phyloP scores from a whole-genome alignment of 768 basidiomycete species.

The Mycena rebaudengoi region DNA sequence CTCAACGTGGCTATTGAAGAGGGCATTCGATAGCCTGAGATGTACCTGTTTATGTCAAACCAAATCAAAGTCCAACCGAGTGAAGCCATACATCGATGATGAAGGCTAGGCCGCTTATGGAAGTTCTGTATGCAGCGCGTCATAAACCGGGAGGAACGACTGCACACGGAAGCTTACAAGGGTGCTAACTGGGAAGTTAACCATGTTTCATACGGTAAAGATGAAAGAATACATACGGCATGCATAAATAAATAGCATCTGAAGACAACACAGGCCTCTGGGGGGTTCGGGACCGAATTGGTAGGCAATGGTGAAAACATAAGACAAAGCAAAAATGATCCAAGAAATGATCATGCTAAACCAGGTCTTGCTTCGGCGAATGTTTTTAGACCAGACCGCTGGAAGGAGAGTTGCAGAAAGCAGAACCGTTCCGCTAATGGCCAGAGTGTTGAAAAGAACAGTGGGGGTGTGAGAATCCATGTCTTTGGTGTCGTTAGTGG shows the following conservation, averaged over 20 bases:
- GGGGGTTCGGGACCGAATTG: conserved; percentile 9
- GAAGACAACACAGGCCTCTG: background rate
- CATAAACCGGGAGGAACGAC: background rate
- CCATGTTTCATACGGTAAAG: background rate
- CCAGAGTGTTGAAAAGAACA: background rate
- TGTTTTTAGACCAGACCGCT: background rate
- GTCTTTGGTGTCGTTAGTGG: background rate
- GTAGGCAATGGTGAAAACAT: conserved; percentile 8
- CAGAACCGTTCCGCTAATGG: background rate
- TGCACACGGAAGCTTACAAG: background rate
- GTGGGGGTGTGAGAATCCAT: conserved; percentile 6
- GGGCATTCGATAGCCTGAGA: background rate
- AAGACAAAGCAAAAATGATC: conserved; percentile 4
- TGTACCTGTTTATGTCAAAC: background rate
- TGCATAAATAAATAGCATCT: conserved; percentile 12
- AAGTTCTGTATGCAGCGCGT: background rate
- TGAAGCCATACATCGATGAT: background rate
- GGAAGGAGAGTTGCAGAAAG: background rate
- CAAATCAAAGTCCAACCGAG: no score
- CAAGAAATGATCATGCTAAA: conserved; percentile 16
- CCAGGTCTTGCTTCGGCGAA: conserved; percentile 15
- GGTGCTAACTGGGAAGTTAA: background rate
- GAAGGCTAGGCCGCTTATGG: conserved; percentile 9
- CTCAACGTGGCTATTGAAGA: background rate
- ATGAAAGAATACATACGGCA: conserved; percentile 2